Base-by-base conservation (phyloP, 305 asterid genomes). In the Plantago coronopus region DNA sequence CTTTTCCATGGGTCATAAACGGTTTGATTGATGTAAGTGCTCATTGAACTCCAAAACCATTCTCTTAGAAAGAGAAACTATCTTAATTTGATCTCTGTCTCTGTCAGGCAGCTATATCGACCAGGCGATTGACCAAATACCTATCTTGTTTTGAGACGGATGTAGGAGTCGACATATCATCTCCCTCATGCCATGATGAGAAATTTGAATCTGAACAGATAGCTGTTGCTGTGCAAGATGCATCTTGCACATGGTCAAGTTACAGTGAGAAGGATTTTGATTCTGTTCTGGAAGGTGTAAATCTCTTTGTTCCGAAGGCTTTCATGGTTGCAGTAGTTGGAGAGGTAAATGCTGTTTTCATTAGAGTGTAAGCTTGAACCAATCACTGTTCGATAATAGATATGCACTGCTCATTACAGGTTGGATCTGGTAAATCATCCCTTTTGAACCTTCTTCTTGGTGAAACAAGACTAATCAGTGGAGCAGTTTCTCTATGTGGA, bases 1-100 rank as follows among this genome's bases (percentile, higher is more conserved):
- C 99, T 8, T 93, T 93, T 76, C 99, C 99, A 19, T 93, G 99
- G 99, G 97, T 93, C 81, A 93, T 93, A 78, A 93, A 93, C 67
- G 99, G 99, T 69, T 73, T 93, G 73, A 93, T 93, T 56, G 99
- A 93, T 76, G 99, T 93, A 73, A 85, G 97, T 70, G 70, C 47
- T 29, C 16, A 31, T 25, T n/a, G 68, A 15, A 61, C 57, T 67
- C 51, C 53, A 34, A 62, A 64, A 61, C 50, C 59, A 29, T 61
- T 29, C 37, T 66, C 17, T 60, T 44, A 9, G 46, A 40, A 48
- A 44, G 34, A 40, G 43, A 56, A 7, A 58, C 65, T 65, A 37
- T 15, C 23, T 27, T 43, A 62, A 21, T 43, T 34, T 13, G 27
- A 56, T 56, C 38, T 53, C 57, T 34, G 42, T 73, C 65, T 74